Evolutionary conservation across 2,329 filamentous ascomycete species (phyloP).

Genomic region (Acarospora socialis): DNA sequence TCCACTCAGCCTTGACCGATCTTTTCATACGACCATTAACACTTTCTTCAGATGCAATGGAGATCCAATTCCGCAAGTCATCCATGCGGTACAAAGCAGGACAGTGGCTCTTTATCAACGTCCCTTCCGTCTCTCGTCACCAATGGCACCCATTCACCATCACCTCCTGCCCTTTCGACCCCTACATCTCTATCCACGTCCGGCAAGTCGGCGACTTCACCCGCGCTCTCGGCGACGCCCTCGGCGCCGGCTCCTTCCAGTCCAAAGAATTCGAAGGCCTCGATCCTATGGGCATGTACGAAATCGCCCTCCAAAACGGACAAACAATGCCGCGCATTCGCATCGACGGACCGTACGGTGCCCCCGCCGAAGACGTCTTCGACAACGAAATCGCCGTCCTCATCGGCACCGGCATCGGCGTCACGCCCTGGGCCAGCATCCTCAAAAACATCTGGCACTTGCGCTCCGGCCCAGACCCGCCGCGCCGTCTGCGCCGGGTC

Average conservation of each 20-base stretch:
- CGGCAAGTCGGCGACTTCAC: conserved; percentile 97
- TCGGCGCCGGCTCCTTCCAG: conserved; percentile 82
- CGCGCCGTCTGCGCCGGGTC: conserved; percentile 75
- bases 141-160: conserved; percentile 99
- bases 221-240: conserved; percentile 75
- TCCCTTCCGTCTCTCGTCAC: conserved; percentile 71
- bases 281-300: conserved; percentile 93
- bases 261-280: conserved; percentile 80
- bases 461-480: conserved; percentile 77
- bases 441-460: conserved; percentile 98
- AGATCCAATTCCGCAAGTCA: conserved; percentile 93
- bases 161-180: conserved; percentile 91
- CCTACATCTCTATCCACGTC: conserved; percentile 86
- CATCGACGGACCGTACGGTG: conserved; percentile 91
- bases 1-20: conserved; percentile 4
- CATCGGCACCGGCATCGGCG: conserved; percentile 71
- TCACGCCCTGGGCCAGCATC: conserved; percentile 76
- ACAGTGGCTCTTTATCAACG: conserved; percentile 94
- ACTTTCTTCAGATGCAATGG: conserved; percentile 57
- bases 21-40: conserved; percentile 18
- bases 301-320: conserved; percentile 85
- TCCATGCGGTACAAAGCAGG: conserved; percentile 97
- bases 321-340: conserved; percentile 81
- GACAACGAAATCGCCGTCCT: conserved; percentile 71
- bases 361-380: conserved; percentile 95